Percentiles rank a stretch among this genome's conserved stretches.
phyloP scores from a whole-genome alignment of 208 protist genomes.

The Trypanosoma vivax region DNA sequence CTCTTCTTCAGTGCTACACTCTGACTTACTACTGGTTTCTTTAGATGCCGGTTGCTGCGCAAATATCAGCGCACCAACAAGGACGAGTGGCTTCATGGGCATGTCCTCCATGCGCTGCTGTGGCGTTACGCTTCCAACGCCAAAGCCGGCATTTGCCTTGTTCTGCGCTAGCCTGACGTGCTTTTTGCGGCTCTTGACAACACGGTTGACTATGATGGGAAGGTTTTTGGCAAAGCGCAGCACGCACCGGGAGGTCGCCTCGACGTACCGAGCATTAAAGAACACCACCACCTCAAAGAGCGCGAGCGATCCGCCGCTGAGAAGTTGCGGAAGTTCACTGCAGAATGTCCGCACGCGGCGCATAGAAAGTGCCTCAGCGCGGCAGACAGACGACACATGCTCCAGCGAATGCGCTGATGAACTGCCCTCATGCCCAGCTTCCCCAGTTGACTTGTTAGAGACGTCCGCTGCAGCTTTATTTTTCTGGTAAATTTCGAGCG shows the following conservation, averaged over 20 bases:
- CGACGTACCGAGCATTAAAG: conserved; percentile 67
- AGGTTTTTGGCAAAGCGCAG: conserved; percentile 75
- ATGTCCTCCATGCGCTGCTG: conserved; percentile 80
- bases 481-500: conserved; percentile 45
- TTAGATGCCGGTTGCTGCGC: conserved; percentile 15
- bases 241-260: conserved; percentile 60
- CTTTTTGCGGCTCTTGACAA: conserved; percentile 59
- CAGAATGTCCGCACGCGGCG: conserved; percentile 60
- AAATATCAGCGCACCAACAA: conserved; percentile 77
- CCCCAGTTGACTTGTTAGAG: not conserved
- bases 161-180: conserved; percentile 33
- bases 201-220: conserved; percentile 69
- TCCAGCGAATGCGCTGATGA: conserved; percentile 56
- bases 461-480: conserved; percentile 10
- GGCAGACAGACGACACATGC: conserved; percentile 71
- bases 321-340: conserved; percentile 51
- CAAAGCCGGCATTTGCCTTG: conserved; percentile 42
- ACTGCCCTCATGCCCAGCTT: conserved; percentile 1
- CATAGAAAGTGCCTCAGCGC: conserved; percentile 52
- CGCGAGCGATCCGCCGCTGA: conserved; percentile 55
- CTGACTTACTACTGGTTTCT: not conserved
- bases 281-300: conserved; percentile 81
- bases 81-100: conserved; percentile 80
- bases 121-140: conserved; percentile 39
- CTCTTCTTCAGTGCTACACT: not conserved